Percentiles rank a stretch among this genome's conserved stretches.
Evolutionary conservation across 2,329 filamentous ascomycete genomes (phyloP).

Genomic region (Aspergillus fumigatiaffinis): DNA sequence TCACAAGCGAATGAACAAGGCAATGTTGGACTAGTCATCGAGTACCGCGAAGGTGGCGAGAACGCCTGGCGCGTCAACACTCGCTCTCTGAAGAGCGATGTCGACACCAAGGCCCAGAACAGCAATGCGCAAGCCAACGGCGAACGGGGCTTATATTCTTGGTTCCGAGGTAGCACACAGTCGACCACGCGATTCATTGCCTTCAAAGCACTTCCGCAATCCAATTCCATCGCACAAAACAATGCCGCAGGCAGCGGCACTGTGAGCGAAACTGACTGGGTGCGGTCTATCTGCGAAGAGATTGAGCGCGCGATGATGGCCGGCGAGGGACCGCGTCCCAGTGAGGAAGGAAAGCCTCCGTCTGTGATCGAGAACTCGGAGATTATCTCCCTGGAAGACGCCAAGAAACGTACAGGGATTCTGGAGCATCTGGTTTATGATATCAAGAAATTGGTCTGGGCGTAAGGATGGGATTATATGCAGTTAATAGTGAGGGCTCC

Average conservation of each 20-base stretch:
- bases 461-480: conserved; percentile 29
- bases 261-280: conserved; percentile 51
- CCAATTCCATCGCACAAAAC: conserved; percentile 25
- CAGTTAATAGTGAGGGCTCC: neutral
- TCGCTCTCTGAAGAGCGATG: conserved; percentile 61
- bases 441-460: conserved; percentile 92
- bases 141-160: conserved; percentile 42
- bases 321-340: conserved; percentile 40
- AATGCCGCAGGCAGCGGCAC: conserved; percentile 13
- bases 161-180: conserved; percentile 32
- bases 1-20: conserved; percentile 70
- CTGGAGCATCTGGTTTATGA: conserved; percentile 84
- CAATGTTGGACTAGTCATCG: conserved; percentile 80
- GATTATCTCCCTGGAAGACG: conserved; percentile 80
- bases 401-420: conserved; percentile 79
- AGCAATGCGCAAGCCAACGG: conserved; percentile 21
- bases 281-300: conserved; percentile 66
- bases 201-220: conserved; percentile 41
- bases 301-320: conserved; percentile 64
- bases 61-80: conserved; percentile 81
- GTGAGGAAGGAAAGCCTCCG: conserved; percentile 10
- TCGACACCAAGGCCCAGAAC: conserved; percentile 44
- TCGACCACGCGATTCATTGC: conserved; percentile 36
- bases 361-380: conserved; percentile 55
- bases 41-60: conserved; percentile 67